Evolutionary conservation across 116 monocot species (phyloP), one percentile per base, ranked within the genome.

Genomic region (Papilionanthe hybrid): DNA sequence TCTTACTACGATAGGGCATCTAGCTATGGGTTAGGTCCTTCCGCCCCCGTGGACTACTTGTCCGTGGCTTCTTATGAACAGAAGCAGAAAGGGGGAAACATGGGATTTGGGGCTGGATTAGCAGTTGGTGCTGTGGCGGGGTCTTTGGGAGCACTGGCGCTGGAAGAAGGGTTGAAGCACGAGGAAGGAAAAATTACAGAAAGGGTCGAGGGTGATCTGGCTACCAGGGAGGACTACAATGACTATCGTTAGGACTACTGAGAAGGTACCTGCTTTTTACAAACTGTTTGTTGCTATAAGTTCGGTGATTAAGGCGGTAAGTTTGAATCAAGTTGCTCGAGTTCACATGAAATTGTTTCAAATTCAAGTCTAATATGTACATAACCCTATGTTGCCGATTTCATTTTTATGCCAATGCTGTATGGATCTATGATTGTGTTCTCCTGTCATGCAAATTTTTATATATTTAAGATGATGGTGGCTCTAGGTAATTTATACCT

Each of bases 51-150:
- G 27, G 84, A 80, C 30, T 86, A 86, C 77, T 72, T 86, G 1
- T 75, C 84, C 5, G 55, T 50, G 25, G 28, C 85, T 69, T 75
- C 88, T 60, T 49, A 79, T 75, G 84, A 87, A 9, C 84, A 86
- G 77, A 83, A 78, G 83, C 57, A 77, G 9, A 89, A 84, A 30
- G 85, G 83, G n/a, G 68, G 68, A 1, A 87, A 77, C 49, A 65
- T 79, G 77, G 93, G 92, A 30, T 27, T 88, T 85, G 92, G 90
- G 20, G 47, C 82, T 2, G 96, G 93, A 3, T 50, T 88, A 66
- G 89, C 88, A 0, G 89, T 93, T 18, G 96, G 96, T 37, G 90
- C 91, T 13, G 91, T 86, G 53, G 87, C 90, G 1, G 92, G 93
- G 69, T 78, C 87, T 0, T 53, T 96, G 44, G 87, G 92, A 56